Percentiles rank a stretch among this genome's conserved stretches.
phyloP scores from a whole-genome alignment of 257 asterid genomes.

The Penstemon eatonii region DNA sequence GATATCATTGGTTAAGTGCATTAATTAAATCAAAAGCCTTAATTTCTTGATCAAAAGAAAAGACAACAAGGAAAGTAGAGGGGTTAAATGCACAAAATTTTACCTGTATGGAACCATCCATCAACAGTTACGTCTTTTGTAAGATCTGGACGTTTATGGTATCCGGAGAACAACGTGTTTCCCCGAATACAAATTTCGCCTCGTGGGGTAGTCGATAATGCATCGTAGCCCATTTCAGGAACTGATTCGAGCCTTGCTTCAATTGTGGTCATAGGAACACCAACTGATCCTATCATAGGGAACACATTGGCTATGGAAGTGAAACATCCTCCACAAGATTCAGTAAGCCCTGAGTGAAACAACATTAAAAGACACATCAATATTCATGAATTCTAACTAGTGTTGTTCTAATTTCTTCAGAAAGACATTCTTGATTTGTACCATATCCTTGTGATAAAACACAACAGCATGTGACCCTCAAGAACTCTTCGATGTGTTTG shows the following conservation, averaged over 20 bases:
- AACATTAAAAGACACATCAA: background rate
- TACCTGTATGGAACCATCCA: slow-evolving; percentile 99
- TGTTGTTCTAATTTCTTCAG: background rate
- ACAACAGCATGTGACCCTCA: slow-evolving; percentile 84
- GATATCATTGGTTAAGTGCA: no score
- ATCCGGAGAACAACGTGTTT: slow-evolving; percentile 76
- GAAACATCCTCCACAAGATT: slow-evolving; percentile 79
- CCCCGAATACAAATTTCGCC: slow-evolving; percentile 93
- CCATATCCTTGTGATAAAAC: slow-evolving; percentile 90
- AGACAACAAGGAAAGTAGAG: background rate
- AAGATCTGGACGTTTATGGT: slow-evolving; percentile 85
- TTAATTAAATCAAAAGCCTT: no score
- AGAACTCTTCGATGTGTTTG: slow-evolving; percentile 81
- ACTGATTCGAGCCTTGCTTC: slow-evolving; percentile 91
- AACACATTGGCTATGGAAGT: slow-evolving; percentile 71
- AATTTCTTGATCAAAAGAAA: background rate
- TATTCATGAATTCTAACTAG: background rate
- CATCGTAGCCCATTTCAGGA: slow-evolving; percentile 95
- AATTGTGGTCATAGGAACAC: slow-evolving; percentile 82
- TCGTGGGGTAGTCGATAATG: slow-evolving; percentile 65
- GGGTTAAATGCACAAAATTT: background rate
- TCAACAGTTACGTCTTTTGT: slow-evolving; percentile 60
- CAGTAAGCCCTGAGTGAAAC: slow-evolving; percentile 70
- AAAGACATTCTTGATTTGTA: slow-evolving; percentile 20
- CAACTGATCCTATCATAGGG: slow-evolving; percentile 86